These are phyloP conservation scores for Adenanthera pavonina DNA, from an alignment of 306 rosid genomes.

Conservation along the genomic window DNA sequence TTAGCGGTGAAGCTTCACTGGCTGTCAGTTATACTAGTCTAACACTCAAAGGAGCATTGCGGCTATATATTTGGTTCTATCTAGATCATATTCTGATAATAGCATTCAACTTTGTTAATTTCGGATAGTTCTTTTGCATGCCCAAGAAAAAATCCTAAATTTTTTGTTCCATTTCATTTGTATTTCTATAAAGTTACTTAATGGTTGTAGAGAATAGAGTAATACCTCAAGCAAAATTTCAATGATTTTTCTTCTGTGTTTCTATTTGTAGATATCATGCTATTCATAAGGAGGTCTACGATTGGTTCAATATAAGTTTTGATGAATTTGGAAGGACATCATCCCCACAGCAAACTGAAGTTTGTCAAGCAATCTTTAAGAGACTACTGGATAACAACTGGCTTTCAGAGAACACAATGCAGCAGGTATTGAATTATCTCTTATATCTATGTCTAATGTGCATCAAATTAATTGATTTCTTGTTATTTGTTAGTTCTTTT, in stretches of 20 bases:
- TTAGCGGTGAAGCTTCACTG: constrained; percentile 22
- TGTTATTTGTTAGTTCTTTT: background rate
- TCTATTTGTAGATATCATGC: constrained; percentile 67
- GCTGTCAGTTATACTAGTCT: background rate
- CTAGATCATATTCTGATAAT: background rate
- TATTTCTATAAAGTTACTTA: background rate
- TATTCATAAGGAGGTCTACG: constrained; percentile 81
- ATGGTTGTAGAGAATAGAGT: background rate
- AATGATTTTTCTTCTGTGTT: background rate
- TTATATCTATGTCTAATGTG: background rate
- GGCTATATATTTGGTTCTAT: background rate
- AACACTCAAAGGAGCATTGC: background rate
- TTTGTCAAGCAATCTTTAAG: constrained; percentile 83
- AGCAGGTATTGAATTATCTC: constrained; percentile 66
- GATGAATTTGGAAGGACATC: constrained; percentile 97
- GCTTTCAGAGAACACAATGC: constrained; percentile 87
- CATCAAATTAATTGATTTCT: constrained; percentile 26
- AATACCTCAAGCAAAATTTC: background rate
- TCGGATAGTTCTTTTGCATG: background rate
- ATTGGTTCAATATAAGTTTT: constrained; percentile 88
- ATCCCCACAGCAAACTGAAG: constrained; percentile 82
- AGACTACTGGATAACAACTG: constrained; percentile 69
- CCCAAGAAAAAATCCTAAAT: background rate
- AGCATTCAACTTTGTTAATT: background rate
- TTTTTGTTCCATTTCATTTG: background rate